Evolutionary conservation across 1,139 yeast genomes (phyloP).

Genomic region (Yamadazyma trypodendri): DNA sequence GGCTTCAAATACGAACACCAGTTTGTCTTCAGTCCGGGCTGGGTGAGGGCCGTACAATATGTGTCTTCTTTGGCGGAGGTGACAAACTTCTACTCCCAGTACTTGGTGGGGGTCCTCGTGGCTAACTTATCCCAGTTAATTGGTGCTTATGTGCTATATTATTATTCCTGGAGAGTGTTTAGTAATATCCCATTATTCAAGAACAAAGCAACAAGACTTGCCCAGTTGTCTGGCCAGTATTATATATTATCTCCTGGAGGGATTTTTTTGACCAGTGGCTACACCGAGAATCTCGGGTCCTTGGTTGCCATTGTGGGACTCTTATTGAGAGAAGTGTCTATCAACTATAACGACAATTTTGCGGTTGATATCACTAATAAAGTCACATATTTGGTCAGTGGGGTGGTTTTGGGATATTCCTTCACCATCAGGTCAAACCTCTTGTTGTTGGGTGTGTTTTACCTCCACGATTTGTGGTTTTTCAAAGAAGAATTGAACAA

Average conservation of each 20-base stretch:
- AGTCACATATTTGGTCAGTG: slow-evolving; percentile 48
- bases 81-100: slow-evolving; percentile 40
- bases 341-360: slow-evolving; percentile 15
- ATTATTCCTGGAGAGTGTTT: slow-evolving; percentile 41
- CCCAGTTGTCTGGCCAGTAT: slow-evolving; percentile 42
- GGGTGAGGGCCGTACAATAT: slow-evolving; percentile 50
- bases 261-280: slow-evolving; percentile 70
- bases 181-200: slow-evolving; percentile 18
- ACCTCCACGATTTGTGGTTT: slow-evolving; percentile 53
- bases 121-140: slow-evolving; percentile 55
- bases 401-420: slow-evolving; percentile 56
- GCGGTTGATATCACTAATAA: slow-evolving; percentile 7
- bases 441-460: slow-evolving; percentile 67
- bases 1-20: slow-evolving; percentile 75
- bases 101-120: slow-evolving; percentile 43
- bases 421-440: slow-evolving; percentile 75
- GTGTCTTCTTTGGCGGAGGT: slow-evolving; percentile 15
- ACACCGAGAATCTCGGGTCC: slow-evolving; percentile 76
- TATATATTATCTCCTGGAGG: slow-evolving; percentile 77
- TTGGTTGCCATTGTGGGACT: slow-evolving; percentile 63
- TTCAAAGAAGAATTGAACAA: slow-evolving; percentile 11
- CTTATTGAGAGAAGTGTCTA: slow-evolving; percentile 44
- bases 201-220: slow-evolving; percentile 20
- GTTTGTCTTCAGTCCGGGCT: slow-evolving; percentile 81
- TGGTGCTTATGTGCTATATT: slow-evolving; percentile 51